Evolutionary conservation across 495 filamentous ascomycete species (phyloP), one percentile per base, ranked within the genome.

Genomic region (Tetracladium setigerum): DNA sequence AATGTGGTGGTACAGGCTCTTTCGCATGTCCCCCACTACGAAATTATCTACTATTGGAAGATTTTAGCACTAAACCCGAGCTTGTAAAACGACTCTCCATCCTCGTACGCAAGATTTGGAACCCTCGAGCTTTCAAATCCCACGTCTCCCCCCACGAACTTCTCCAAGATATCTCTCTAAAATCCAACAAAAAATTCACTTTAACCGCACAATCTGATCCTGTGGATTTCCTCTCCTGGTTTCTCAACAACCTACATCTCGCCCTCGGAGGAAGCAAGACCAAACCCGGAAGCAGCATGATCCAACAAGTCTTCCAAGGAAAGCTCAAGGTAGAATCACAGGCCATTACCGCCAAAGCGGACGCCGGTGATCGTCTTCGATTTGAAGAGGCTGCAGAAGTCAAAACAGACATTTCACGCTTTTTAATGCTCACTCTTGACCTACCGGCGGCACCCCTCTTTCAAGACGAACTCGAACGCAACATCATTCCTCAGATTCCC

Each of bases 71-170:
- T 11, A 61, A 64, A 31, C 56, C 72, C 9, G 78, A 82, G 55
- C 73, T 82, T 14, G 71, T 72, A 44, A 77, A 95, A 59, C 84
- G 94, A 24, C 89, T 92, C 55, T 84, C 85, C 34, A 92, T 90
- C 38, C 74, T 99, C 38, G 82, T 95, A 41, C 86, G 92, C 52
- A 99, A 99, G 68, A 84, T 99, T 48, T 99, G 92, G 92, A 99
- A 99, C 53, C 86, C 89, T 5, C 84, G 86, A 53, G 92, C 92
- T 33, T 99, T 99, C 75, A 92, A 95, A 63, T 82, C 83, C 10
- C 92, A 99, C 66, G 92, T 99, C 33, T 96, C 91, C 7, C 92
- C 92, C 0, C 92, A 99, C 69, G 92, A 99, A 58, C 78, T 99
- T 13, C 77, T 99, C 2, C 92, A 97, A 62, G 91, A 97, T 65